Conservation (phyloP, 306 rosid species). For the Gynostemma pentaphyllum region DNA sequence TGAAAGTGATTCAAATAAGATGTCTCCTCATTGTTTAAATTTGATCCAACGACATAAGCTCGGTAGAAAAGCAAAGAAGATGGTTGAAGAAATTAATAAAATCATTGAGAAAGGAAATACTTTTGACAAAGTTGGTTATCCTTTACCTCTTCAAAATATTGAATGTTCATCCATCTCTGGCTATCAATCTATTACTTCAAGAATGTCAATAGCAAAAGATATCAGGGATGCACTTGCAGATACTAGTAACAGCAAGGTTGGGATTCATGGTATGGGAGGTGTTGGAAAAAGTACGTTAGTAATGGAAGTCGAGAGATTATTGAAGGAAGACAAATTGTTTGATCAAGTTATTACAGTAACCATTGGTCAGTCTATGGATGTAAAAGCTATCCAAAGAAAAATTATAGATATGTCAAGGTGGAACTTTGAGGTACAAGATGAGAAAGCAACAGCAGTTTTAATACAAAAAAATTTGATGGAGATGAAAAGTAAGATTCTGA, state of each 20-base stretch:
- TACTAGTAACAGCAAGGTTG: background rate
- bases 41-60: background rate
- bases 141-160: background rate
- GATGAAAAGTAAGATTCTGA: conserved; percentile 1
- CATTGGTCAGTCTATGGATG: background rate
- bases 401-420: background rate
- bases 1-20: too few species aligned
- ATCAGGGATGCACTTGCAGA: conserved; percentile 5
- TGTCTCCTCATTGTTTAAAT: background rate
- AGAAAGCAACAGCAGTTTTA: background rate
- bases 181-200: background rate
- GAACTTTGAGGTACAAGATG: background rate
- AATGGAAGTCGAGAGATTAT: background rate
- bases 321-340: background rate
- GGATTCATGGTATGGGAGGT: conserved; percentile 9
- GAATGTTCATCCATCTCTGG: background rate
- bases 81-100: background rate
- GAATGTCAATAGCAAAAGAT: background rate
- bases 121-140: background rate
- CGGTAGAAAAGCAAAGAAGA: conserved; percentile 8
- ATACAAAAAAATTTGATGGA: background rate
- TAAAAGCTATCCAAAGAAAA: background rate
- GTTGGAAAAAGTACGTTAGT: background rate
- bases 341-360: background rate
- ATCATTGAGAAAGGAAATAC: background rate